These are phyloP conservation scores for Globisporangium cylindrosporum DNA, from an alignment of 352 stramenopile genomes.

Conservation along the genomic window DNA sequence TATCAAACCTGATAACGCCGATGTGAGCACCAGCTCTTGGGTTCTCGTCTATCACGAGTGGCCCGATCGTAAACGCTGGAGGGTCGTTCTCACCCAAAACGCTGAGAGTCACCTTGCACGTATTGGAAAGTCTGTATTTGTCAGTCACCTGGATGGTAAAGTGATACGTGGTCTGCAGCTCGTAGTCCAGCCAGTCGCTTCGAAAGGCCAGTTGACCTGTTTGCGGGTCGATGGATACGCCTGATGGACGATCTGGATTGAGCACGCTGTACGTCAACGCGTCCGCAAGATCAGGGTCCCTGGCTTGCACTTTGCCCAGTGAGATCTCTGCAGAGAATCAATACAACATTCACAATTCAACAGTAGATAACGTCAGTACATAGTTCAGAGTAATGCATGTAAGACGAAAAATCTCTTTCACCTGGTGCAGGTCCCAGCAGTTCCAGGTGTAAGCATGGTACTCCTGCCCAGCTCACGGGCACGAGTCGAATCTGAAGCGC, in stretches of 20 bases:
- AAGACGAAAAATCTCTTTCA: no score
- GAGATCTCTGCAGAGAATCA: not conserved
- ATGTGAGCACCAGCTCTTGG: constrained; percentile 7
- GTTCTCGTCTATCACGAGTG: constrained; percentile 8
- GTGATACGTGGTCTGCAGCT: constrained; percentile 14
- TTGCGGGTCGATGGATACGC: constrained; percentile 24
- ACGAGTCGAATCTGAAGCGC: constrained; percentile 39
- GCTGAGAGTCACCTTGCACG: constrained; percentile 4
- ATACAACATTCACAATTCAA: not conserved
- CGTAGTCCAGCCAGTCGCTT: constrained; percentile 31
- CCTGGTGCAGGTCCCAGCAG: constrained; percentile 38
- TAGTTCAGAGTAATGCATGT: no score
- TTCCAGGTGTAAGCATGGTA: constrained; percentile 42
- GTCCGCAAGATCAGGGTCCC: constrained; percentile 13
- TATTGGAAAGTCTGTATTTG: constrained; percentile 5
- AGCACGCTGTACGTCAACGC: constrained; percentile 19
- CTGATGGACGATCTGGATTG: constrained; percentile 21
- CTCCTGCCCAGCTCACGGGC: constrained; percentile 33
- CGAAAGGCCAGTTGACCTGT: constrained; percentile 24
- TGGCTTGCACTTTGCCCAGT: not conserved
- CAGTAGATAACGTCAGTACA: not conserved
- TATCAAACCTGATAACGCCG: not conserved
- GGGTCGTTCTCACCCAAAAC: constrained; percentile 9
- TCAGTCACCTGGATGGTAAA: constrained; percentile 28
- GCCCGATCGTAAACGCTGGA: not conserved